Evolutionary conservation across 805 yeast genomes (phyloP).

Genomic region (baker's yeast (Saccharomyces cerevisiae)): DNA sequence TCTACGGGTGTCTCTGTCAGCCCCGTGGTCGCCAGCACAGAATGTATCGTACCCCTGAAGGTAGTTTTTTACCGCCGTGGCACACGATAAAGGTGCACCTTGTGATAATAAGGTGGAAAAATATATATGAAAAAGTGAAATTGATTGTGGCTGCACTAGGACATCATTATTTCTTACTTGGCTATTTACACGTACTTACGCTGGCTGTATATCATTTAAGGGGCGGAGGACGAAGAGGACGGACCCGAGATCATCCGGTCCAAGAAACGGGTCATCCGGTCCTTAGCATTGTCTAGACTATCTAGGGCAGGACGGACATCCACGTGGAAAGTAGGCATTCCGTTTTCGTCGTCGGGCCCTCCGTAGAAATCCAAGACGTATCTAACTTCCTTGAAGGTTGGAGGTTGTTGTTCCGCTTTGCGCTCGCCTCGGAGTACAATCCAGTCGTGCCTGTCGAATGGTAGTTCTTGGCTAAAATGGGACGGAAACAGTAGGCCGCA

Average conservation of each 20-base stretch:
- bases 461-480: conserved; percentile 67
- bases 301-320: conserved; percentile 97
- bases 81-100: background rate
- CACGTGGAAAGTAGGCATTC: conserved; percentile 82
- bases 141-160: background rate
- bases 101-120: background rate
- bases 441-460: conserved; percentile 99
- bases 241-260: background rate
- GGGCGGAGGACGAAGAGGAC: background rate
- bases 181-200: background rate
- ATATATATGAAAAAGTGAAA: too few species aligned
- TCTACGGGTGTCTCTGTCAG: background rate
- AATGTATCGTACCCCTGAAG: background rate
- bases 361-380: conserved; percentile 93
- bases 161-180: background rate
- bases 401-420: conserved; percentile 22
- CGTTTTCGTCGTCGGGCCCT: conserved; percentile 87
- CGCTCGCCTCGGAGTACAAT: conserved; percentile 65
- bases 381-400: conserved; percentile 49
- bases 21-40: background rate
- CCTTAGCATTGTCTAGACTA: conserved; percentile 49
- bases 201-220: background rate
- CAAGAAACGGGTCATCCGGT: conserved; percentile 49
- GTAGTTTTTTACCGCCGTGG: background rate
- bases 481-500: conserved; percentile 67